phyloP scores from a whole-genome alignment of 2,329 filamentous ascomycete genomes.

The Fusarium falciforme region DNA sequence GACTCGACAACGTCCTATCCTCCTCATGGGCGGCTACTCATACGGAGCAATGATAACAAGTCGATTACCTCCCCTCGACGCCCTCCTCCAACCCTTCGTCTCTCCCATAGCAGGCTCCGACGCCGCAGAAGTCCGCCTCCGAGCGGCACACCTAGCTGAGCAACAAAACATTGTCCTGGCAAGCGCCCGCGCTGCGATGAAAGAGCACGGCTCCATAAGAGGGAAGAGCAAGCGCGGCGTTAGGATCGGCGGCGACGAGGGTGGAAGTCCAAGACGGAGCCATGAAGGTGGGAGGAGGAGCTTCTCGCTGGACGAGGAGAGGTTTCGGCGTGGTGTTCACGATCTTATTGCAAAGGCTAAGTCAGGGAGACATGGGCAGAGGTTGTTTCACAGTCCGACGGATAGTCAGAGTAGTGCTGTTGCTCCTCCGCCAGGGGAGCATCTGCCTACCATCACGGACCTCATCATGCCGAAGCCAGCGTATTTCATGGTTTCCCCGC shows the following conservation, averaged over 20 bases:
- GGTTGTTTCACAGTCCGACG: constrained; percentile 22
- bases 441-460: constrained; percentile 47
- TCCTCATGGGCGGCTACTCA: constrained; percentile 84
- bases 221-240: constrained; percentile 52
- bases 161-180: constrained; percentile 66
- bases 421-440: constrained; percentile 34
- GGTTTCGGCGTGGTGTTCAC: constrained; percentile 59
- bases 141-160: constrained; percentile 75
- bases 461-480: constrained; percentile 56
- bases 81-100: constrained; percentile 71
- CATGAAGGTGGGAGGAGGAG: constrained; percentile 50
- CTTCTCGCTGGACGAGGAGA: constrained; percentile 60
- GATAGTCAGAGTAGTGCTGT: constrained; percentile 16
- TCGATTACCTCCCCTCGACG: constrained; percentile 72
- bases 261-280: constrained; percentile 53
- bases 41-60: constrained; percentile 88
- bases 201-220: constrained; percentile 40
- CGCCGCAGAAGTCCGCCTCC: constrained; percentile 75
- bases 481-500: constrained; percentile 76
- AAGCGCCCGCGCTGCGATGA: constrained; percentile 48
- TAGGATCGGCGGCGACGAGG: constrained; percentile 63
- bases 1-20: constrained; percentile 42
- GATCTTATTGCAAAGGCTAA: constrained; percentile 59
- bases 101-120: constrained; percentile 64
- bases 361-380: constrained; percentile 27